Evolutionary conservation across 306 rosid species (phyloP), one percentile per base, ranked within the genome.

Genomic region (Corylus avellana): DNA sequence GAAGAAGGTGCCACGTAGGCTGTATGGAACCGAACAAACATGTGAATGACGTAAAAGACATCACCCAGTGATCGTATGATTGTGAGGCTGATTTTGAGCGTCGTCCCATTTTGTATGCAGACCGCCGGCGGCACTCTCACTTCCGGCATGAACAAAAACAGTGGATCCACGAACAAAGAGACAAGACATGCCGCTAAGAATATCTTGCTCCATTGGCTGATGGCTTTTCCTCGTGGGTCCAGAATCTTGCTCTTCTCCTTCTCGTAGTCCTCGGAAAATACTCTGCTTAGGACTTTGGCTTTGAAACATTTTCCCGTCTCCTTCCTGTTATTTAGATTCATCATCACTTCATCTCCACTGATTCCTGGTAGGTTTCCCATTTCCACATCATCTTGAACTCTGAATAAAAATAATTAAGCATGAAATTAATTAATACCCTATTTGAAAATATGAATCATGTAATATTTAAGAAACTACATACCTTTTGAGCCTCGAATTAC

Each of bases 401-500:
- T 88, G 73, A 61, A 48, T 56, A 20, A 32, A 39, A 32, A 32
- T 32, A 22, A 22, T 22, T 22, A 3, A 32, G 35, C 35, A 32
- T 32, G 35, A 32, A 32, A 32, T 32, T 32, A 32, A 32, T 32
- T 32, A 32, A 32, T 32, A 3, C 35, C 35, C 35, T 1, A 67
- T 4, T 32, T 32, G 12, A 39, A 67, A 39, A 14, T 5, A 7
- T 12, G 3, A 4, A 39, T 63, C 46, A 29, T 39, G 44, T 39
- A 32, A 29, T 4, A 22, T 22, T 22, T 35, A 27, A 32, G 37
- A 49, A 81, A 71, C 74, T 61, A 84, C 77, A 50, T 53, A 90
- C 97, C 97, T 90, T 50, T 79, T 81, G 72, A 94, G 90, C 87
- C 91, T 89, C 78, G 91, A 83, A 71, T 86, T 86, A 74, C 77